Conservation (phyloP, 768 basidiomycete genomes). For the Mycena rebaudengoi region DNA sequence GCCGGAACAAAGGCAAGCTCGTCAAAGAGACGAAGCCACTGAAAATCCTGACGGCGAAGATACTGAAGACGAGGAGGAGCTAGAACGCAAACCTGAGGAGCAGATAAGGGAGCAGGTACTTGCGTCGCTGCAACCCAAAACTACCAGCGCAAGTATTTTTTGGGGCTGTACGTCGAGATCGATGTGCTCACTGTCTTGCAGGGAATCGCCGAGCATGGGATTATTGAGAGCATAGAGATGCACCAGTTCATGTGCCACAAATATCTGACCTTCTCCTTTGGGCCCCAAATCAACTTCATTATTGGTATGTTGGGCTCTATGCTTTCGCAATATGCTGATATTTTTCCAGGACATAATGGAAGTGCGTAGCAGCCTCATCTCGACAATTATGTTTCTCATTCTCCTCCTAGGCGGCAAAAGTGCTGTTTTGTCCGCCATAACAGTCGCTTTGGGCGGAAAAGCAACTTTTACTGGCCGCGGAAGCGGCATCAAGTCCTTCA, state of each 20-base stretch:
- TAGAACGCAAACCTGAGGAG: constrained; percentile 75
- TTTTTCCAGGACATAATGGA: constrained; percentile 27
- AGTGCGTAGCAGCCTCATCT: constrained; percentile 14
- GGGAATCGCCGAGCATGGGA: constrained; percentile 86
- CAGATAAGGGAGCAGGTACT: constrained; percentile 62
- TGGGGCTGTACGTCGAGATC: background rate
- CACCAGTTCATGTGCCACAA: constrained; percentile 97
- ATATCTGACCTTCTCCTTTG: constrained; percentile 83
- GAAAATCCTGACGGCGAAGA: constrained; percentile 39
- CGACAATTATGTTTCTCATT: background rate
- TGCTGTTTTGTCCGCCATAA: constrained; percentile 91
- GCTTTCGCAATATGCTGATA: constrained; percentile 3
- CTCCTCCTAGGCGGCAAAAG: constrained; percentile 98
- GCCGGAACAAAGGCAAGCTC: too few species aligned
- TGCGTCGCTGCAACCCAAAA: constrained; percentile 55
- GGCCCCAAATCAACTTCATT: constrained; percentile 96
- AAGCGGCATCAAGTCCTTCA: constrained; percentile 82
- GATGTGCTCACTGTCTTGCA: constrained; percentile 36
- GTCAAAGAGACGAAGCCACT: constrained; percentile 40
- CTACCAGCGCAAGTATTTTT: constrained; percentile 52
- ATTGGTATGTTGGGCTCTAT: constrained; percentile 71
- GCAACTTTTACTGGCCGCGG: constrained; percentile 90
- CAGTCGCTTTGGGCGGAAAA: constrained; percentile 93
- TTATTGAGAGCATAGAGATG: constrained; percentile 88
- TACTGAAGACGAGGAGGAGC: constrained; percentile 59